Conservation (phyloP, 2,329 filamentous ascomycete species). For the Niveomyces coronatus region DNA sequence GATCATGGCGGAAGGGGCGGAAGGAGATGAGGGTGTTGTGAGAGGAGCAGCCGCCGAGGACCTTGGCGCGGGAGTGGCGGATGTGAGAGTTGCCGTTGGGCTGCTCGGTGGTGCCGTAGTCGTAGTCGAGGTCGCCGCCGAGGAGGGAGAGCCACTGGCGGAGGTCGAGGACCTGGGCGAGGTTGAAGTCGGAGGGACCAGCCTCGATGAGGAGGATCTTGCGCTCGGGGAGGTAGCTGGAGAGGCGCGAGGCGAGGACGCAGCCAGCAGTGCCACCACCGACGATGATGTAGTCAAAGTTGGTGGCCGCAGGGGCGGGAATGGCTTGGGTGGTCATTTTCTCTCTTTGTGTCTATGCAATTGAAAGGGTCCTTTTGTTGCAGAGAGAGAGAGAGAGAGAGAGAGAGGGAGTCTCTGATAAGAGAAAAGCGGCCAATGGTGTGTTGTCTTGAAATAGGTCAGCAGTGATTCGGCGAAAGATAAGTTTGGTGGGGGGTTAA, state of each 20-base stretch:
- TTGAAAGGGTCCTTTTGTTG: constrained; percentile 12
- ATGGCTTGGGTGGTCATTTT: constrained; percentile 60
- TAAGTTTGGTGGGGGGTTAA: background rate
- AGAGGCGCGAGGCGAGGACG: constrained; percentile 69
- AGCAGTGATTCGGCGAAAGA: background rate
- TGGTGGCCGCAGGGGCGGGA: constrained; percentile 50
- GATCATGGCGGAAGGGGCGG: constrained; percentile 81
- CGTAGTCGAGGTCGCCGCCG: constrained; percentile 82
- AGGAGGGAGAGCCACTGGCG: constrained; percentile 80
- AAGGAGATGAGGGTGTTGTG: constrained; percentile 94
- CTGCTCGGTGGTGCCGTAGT: constrained; percentile 83
- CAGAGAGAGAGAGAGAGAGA: background rate
- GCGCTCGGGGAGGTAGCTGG: constrained; percentile 75
- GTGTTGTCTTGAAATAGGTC: background rate
- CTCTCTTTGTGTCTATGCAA: no score
- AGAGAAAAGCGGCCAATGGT: background rate
- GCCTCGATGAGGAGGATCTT: constrained; percentile 77
- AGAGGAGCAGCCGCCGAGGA: constrained; percentile 83
- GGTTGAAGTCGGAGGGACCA: constrained; percentile 80
- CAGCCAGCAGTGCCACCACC: constrained; percentile 81
- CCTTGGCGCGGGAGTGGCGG: constrained; percentile 84
- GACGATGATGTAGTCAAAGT: constrained; percentile 77
- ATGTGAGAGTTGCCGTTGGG: constrained; percentile 88
- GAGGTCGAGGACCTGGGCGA: constrained; percentile 75
- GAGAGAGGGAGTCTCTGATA: background rate